Conservation (phyloP, 805 yeast genomes). For the Ogataea methylovora region DNA sequence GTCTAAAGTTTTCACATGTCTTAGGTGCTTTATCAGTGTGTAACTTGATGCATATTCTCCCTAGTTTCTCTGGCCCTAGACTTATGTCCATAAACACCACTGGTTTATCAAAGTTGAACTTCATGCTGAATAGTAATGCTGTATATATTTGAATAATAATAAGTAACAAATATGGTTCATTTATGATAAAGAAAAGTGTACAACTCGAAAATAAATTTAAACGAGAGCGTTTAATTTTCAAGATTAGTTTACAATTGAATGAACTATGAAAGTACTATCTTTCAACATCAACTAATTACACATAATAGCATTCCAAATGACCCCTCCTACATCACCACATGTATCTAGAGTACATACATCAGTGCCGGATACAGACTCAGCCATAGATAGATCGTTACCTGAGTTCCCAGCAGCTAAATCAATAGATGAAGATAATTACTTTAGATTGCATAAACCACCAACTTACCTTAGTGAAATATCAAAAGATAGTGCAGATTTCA, state of each 20-base stretch:
- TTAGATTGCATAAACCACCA: conserved; percentile 67
- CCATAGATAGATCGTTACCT: conserved; percentile 73
- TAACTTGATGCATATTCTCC: conserved; percentile 38
- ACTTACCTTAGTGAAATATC: conserved; percentile 58
- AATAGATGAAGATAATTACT: conserved; percentile 70
- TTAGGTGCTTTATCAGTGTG: conserved; percentile 32
- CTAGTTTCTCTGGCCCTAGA: conserved; percentile 23
- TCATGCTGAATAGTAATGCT: no score
- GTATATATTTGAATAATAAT: no score
- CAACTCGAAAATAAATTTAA: no score
- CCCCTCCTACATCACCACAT: conserved; percentile 10
- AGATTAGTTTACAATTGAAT: no score
- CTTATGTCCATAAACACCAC: no score
- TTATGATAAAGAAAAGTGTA: no score
- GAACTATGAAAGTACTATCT: no score
- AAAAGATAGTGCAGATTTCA: conserved; percentile 50
- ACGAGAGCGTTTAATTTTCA: no score
- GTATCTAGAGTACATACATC: conserved; percentile 47
- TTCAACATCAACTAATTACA: no score
- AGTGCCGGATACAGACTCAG: conserved; percentile 59
- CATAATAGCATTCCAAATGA: background rate
- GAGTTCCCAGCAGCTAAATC: conserved; percentile 72
- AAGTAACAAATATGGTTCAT: no score
- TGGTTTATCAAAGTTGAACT: no score
- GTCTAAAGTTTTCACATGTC: conserved; percentile 45